These are phyloP conservation scores for Suillus plorans DNA, from an alignment of 768 basidiomycete species.

Conservation along the genomic window DNA sequence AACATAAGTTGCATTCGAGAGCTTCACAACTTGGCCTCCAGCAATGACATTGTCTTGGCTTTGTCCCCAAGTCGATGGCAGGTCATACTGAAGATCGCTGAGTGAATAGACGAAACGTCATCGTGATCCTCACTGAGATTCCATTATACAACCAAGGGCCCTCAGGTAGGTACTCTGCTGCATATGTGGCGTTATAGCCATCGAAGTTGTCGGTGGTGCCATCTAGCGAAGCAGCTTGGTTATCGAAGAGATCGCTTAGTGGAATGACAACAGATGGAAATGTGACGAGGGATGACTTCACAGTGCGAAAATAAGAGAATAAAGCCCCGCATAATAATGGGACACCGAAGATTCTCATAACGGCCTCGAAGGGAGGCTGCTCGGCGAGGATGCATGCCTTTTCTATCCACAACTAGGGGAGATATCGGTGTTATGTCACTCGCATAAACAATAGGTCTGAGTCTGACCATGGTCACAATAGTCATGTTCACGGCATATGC, in stretches of 20 bases:
- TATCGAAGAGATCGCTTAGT: slow-evolving; percentile 35
- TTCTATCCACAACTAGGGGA: slow-evolving; percentile 10
- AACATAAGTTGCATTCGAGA: slow-evolving; percentile 32
- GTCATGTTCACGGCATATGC: neutral
- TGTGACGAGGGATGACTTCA: slow-evolving; percentile 13
- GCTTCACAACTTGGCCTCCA: slow-evolving; percentile 39
- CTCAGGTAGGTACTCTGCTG: slow-evolving; percentile 38
- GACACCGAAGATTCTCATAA: slow-evolving; percentile 21
- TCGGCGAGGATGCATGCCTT: slow-evolving; percentile 10
- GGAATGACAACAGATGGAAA: slow-evolving; percentile 36
- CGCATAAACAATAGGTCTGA: neutral
- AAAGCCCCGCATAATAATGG: slow-evolving; percentile 21
- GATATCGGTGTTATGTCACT: slow-evolving; percentile 5
- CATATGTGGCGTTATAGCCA: slow-evolving; percentile 38
- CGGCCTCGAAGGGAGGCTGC: slow-evolving; percentile 2
- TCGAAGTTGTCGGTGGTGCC: slow-evolving; percentile 42
- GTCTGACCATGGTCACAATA: slow-evolving; percentile 17
- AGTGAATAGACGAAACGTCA: neutral
- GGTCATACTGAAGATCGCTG: slow-evolving; percentile 36
- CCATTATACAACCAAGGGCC: slow-evolving; percentile 41
- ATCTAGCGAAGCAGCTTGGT: slow-evolving; percentile 42
- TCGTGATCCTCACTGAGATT: slow-evolving; percentile 32
- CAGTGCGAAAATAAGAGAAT: slow-evolving; percentile 18
- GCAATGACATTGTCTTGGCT: slow-evolving; percentile 46
- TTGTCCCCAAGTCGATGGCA: slow-evolving; percentile 42